Evolutionary conservation across 2,329 filamentous ascomycete species (phyloP).

Genomic region (Fusarium redolens): DNA sequence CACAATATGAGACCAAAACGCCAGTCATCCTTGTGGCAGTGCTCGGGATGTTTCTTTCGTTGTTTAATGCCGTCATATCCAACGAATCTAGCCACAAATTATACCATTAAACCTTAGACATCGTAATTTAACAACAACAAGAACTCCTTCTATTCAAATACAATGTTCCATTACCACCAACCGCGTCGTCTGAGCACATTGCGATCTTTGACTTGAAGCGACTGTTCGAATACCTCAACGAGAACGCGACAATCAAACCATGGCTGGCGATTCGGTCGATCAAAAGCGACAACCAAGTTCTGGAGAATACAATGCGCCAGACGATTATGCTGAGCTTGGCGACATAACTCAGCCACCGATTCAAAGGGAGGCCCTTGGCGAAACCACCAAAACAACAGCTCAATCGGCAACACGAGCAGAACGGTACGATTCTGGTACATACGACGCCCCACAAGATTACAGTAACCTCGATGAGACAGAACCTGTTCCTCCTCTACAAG

Average conservation of each 20-base stretch:
- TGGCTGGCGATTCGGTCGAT: slow-evolving; percentile 1
- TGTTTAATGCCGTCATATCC: slow-evolving; percentile 44
- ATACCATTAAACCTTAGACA: slow-evolving; percentile 16
- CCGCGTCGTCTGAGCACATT: not conserved
- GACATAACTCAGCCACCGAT: not conserved
- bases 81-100: slow-evolving; percentile 14
- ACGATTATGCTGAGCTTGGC: not conserved
- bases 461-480: slow-evolving; percentile 57
- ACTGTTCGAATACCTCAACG: not conserved
- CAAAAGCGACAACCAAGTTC: not conserved
- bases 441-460: slow-evolving; percentile 49
- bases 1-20: slow-evolving; percentile 2
- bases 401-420: not conserved
- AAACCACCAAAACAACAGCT: not conserved
- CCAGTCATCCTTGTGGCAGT: slow-evolving; percentile 25
- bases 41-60: slow-evolving; percentile 22
- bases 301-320: slow-evolving; percentile 2
- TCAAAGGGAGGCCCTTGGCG: not conserved
- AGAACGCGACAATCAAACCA: slow-evolving; percentile 1
- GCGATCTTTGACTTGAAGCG: not conserved
- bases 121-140: not conserved
- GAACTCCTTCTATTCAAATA: not conserved
- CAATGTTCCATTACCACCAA: not conserved
- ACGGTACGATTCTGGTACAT: slow-evolving; percentile 31
- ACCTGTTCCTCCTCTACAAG: slow-evolving; percentile 13